Percentiles rank a stretch among this genome's conserved stretches.
phyloP scores from a whole-genome alignment of 2,329 filamentous ascomycete genomes.

The Microsporum ferrugineum region DNA sequence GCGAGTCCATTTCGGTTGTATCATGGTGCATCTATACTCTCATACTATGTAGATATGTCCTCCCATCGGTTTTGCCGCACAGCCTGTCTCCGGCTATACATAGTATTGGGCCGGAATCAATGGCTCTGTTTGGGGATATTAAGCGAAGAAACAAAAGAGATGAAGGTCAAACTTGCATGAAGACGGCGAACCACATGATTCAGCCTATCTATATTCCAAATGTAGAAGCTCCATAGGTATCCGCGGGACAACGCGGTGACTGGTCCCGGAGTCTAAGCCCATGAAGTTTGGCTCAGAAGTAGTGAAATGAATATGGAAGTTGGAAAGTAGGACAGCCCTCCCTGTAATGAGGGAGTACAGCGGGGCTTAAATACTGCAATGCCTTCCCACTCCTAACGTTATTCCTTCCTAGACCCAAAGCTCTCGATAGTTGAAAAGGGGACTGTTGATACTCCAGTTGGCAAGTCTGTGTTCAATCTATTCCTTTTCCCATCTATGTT shows the following conservation, averaged over 20 bases:
- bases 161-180: background rate
- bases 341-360: background rate
- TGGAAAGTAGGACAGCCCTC: background rate
- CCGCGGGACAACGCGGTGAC: background rate
- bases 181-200: background rate
- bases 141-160: background rate
- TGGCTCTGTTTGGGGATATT: background rate
- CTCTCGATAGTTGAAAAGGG: no score
- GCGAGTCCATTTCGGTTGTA: background rate
- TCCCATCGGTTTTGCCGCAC: background rate
- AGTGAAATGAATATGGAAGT: background rate
- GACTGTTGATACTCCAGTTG: background rate
- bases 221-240: background rate
- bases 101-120: background rate
- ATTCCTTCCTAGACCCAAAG: background rate
- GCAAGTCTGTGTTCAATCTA: background rate
- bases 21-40: background rate
- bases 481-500: background rate
- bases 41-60: background rate
- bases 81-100: background rate
- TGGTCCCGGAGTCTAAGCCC: background rate
- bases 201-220: no score
- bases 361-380: constrained; percentile 4
- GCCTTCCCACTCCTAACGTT: background rate
- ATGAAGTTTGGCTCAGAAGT: background rate